These are phyloP conservation scores for Saccharomycopsis javanensis DNA, from an alignment of 805 yeast species.

Conservation along the genomic window DNA sequence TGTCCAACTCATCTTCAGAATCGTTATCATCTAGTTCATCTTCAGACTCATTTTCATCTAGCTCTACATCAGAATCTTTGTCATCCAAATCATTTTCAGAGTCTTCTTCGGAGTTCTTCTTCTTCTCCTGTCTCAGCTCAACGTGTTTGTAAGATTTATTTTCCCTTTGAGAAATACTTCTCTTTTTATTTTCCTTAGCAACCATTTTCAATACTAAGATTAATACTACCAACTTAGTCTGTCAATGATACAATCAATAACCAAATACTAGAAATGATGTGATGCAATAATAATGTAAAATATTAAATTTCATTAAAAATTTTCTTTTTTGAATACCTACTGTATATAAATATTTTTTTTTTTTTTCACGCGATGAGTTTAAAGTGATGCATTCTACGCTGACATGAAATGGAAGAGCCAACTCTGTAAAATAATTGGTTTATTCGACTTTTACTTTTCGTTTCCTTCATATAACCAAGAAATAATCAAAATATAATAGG, in stretches of 20 bases:
- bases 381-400: background rate
- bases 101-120: constrained; percentile 19
- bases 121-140: background rate
- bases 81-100: constrained; percentile 21
- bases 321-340: background rate
- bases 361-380: background rate
- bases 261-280: background rate
- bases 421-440: background rate
- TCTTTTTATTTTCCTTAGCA: background rate
- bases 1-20: constrained; percentile 27
- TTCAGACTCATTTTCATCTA: constrained; percentile 22
- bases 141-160: background rate
- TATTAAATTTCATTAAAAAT: background rate
- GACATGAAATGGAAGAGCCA: background rate
- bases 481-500: no score
- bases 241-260: background rate
- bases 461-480: no score
- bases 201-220: background rate
- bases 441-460: no score
- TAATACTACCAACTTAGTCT: background rate
- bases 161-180: constrained; percentile 1
- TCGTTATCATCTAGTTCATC: constrained; percentile 23
- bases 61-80: constrained; percentile 25
- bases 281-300: background rate
- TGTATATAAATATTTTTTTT: background rate